Percentiles rank a stretch among this genome's conserved stretches.
phyloP scores from a whole-genome alignment of 805 yeast genomes.

The Myxozyma melibiosi region DNA sequence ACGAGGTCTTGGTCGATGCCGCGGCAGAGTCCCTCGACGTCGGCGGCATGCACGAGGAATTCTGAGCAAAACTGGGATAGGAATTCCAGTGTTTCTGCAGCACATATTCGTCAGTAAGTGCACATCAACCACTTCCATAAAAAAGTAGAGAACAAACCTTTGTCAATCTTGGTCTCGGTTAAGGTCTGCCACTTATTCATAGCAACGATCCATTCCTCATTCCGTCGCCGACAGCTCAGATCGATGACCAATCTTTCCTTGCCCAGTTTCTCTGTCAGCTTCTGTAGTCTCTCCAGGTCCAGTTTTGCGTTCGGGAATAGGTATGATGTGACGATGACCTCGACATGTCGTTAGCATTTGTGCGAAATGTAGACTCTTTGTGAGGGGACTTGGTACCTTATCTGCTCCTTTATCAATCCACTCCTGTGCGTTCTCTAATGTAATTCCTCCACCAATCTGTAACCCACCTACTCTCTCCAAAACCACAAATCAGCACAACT shows the following conservation, averaged over 20 bases:
- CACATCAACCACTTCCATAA: neutral
- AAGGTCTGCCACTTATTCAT: conserved; percentile 96
- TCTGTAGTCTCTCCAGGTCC: conserved; percentile 53
- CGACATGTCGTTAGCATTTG: too few relatives aligned
- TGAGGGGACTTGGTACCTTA: conserved; percentile 45
- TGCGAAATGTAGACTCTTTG: too few relatives aligned
- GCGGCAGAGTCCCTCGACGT: conserved; percentile 92
- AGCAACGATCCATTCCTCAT: conserved; percentile 82
- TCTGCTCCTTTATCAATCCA: conserved; percentile 84
- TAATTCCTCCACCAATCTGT: conserved; percentile 95
- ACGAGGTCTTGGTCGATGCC: conserved; percentile 90
- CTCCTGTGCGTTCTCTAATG: conserved; percentile 62
- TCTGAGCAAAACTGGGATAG: conserved; percentile 76
- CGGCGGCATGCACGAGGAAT: conserved; percentile 95
- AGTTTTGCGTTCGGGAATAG: conserved; percentile 69
- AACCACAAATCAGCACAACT: neutral
- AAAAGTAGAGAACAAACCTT: conserved; percentile 20
- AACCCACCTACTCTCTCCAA: conserved; percentile 50
- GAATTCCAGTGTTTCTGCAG: conserved; percentile 51
- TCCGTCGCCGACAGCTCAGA: conserved; percentile 45
- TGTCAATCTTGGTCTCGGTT: conserved; percentile 62
- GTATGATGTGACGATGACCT: conserved; percentile 88
- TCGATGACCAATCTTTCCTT: conserved; percentile 75
- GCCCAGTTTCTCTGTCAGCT: conserved; percentile 61
- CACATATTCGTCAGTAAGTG: neutral